Conservation (phyloP, 768 basidiomycete species). For the Boletellus ananiceps region DNA sequence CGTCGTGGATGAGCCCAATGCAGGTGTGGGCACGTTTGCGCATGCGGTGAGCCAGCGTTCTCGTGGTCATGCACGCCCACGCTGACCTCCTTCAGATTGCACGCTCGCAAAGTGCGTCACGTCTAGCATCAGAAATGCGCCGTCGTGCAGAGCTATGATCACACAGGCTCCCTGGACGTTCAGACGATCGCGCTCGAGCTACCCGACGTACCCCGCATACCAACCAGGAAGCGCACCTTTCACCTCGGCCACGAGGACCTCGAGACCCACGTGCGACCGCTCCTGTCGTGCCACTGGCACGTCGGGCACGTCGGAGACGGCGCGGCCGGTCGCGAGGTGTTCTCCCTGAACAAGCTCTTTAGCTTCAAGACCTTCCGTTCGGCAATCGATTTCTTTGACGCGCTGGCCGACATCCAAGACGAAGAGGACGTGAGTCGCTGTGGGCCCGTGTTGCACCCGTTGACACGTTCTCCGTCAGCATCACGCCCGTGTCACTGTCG, state of each 20-base stretch:
- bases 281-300: slow-evolving; percentile 32
- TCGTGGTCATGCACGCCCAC: neutral
- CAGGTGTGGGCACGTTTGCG: slow-evolving; percentile 12
- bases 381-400: slow-evolving; percentile 27
- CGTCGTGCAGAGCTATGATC: neutral
- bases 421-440: slow-evolving; percentile 30
- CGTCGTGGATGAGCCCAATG: slow-evolving; percentile 3
- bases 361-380: slow-evolving; percentile 22
- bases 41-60: slow-evolving; percentile 15
- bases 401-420: slow-evolving; percentile 23
- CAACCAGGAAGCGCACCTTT: slow-evolving; percentile 31
- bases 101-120: slow-evolving; percentile 20
- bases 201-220: slow-evolving; percentile 26
- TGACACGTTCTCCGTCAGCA: slow-evolving; percentile 18
- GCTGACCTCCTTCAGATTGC: slow-evolving; percentile 14
- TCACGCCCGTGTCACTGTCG: slow-evolving; percentile 28
- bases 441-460: neutral
- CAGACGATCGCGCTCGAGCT: slow-evolving; percentile 11
- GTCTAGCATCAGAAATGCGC: neutral
- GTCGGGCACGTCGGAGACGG: slow-evolving; percentile 12
- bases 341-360: slow-evolving; percentile 28
- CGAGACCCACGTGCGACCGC: slow-evolving; percentile 32
- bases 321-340: slow-evolving; percentile 10
- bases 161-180: slow-evolving; percentile 16
- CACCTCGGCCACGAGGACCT: slow-evolving; percentile 33